A percentile compares a stretch with the other conserved stretches of the same genome.
phyloP scores from a whole-genome alignment of 495 filamentous ascomycete genomes.

The Pseudevernia furfuracea region DNA sequence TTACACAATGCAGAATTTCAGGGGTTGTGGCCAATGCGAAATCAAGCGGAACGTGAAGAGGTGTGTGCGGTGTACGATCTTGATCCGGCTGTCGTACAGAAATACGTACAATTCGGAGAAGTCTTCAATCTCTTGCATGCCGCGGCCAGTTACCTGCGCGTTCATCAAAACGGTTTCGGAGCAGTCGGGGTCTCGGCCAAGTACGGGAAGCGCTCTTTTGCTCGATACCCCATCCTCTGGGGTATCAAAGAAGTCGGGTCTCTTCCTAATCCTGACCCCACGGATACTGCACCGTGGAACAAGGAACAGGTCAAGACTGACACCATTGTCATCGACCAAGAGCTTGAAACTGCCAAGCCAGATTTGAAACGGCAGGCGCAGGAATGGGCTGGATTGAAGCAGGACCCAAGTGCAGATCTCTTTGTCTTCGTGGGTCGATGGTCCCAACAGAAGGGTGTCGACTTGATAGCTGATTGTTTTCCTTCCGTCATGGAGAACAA shows the following conservation, averaged over 20 bases:
- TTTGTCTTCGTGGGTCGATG: constrained; percentile 77
- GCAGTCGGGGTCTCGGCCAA: constrained; percentile 71
- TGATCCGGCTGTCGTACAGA: constrained; percentile 35
- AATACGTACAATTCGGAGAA: constrained; percentile 60
- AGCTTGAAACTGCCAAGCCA: constrained; percentile 49
- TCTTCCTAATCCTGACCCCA: constrained; percentile 69
- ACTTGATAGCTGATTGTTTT: constrained; percentile 71
- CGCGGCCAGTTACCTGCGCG: constrained; percentile 60
- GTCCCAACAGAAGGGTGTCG: constrained; percentile 73
- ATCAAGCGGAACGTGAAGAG: constrained; percentile 50
- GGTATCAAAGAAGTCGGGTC: constrained; percentile 61
- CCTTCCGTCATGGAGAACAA: constrained; percentile 60
- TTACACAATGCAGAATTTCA: constrained; percentile 66
- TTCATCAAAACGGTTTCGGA: constrained; percentile 68
- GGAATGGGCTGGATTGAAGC: constrained; percentile 65
- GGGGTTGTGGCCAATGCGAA: constrained; percentile 61
- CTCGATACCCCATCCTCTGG: constrained; percentile 74
- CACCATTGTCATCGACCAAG: constrained; percentile 48
- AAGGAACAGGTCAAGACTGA: constrained; percentile 45
- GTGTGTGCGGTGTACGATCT: constrained; percentile 67
- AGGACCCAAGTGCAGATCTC: constrained; percentile 60
- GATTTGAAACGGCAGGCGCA: constrained; percentile 61
- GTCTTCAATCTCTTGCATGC: constrained; percentile 70
- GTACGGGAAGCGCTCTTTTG: constrained; percentile 67
- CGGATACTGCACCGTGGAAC: constrained; percentile 63